Base-by-base conservation (phyloP, 352 stramenopile species). In the Globisporangium acanthophoron region DNA sequence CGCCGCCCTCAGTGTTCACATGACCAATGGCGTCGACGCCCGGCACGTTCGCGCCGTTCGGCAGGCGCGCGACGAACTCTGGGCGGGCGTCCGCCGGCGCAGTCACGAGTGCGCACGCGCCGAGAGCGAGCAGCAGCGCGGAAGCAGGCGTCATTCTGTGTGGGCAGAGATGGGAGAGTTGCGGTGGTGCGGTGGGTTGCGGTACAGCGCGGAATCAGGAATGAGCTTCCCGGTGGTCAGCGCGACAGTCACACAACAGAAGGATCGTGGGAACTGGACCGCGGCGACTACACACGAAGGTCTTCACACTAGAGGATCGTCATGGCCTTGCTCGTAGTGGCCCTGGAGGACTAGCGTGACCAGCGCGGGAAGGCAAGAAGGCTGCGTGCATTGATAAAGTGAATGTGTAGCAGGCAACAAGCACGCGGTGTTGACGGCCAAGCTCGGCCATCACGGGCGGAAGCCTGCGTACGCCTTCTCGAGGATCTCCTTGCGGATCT, bases 401-500 rank as follows among this genome's bases (percentile, higher is more conserved):
- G 20, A 35, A n/a, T 35, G 27, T 20, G 46, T 6, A 52, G 24
- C 5, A n/a, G 45, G 5, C 4, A 5, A 40, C 12, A 40, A 9
- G 35, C 11, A 40, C 7, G 35, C 8, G 12, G 35, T 40, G 8
- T 13, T 9, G 20, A 13, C 20, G 18, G 1, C 24, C 18, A 48
- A 5, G 20, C 12, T 20, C 29, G 27, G 7, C 27, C 16, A 7
- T 56, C 51, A 56, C 16, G 91, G 85, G 20, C 94, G 75, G 39
- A 98, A 90, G n/a, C 73, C 77, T 5, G 70, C 75, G 61, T 93
- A 90, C 9, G 94, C 92, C 62, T 97, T 97, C 47, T 95, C 87
- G 21, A 98, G 74, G 57, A 98, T 97, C 50, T 98, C 94, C 58
- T 96, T 96, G 27, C 83, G 74, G 58, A 98, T 98, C 72, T 96